A percentile compares a stretch with the other conserved stretches of the same genome.
These are phyloP conservation scores for Leishmania major DNA, from an alignment of 208 protist species.

Conservation along the genomic window DNA sequence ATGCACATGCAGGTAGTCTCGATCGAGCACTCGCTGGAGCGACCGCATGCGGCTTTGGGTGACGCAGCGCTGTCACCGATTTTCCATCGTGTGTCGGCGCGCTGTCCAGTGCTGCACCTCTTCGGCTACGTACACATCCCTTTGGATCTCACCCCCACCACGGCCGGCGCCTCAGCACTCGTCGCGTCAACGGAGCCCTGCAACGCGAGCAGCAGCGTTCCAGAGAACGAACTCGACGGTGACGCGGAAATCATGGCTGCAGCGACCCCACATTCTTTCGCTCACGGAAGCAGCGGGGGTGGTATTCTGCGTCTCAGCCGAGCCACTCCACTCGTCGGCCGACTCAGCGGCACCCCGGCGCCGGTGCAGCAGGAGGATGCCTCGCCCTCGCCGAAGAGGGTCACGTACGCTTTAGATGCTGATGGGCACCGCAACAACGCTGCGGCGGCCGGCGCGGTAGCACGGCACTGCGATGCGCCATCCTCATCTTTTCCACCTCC, in stretches of 20 bases:
- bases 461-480: not conserved
- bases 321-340: not conserved
- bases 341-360: not conserved
- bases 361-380: not conserved
- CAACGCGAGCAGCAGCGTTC: not conserved
- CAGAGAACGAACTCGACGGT: not conserved
- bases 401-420: not conserved
- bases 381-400: not conserved
- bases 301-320: not conserved
- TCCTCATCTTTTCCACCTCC: not conserved
- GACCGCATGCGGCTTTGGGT: constrained; percentile 55
- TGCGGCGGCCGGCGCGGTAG: not conserved
- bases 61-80: constrained; percentile 57
- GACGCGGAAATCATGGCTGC: not conserved
- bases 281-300: not conserved
- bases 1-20: constrained; percentile 72
- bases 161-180: not conserved
- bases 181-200: not conserved
- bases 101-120: constrained; percentile 73
- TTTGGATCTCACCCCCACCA: not conserved
- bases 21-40: constrained; percentile 54
- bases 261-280: not conserved
- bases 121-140: constrained; percentile 66
- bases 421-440: not conserved
- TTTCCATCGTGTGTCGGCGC: constrained; percentile 56